phyloP scores from a whole-genome alignment of 768 basidiomycete genomes.

The Leccinum uliginosum region DNA sequence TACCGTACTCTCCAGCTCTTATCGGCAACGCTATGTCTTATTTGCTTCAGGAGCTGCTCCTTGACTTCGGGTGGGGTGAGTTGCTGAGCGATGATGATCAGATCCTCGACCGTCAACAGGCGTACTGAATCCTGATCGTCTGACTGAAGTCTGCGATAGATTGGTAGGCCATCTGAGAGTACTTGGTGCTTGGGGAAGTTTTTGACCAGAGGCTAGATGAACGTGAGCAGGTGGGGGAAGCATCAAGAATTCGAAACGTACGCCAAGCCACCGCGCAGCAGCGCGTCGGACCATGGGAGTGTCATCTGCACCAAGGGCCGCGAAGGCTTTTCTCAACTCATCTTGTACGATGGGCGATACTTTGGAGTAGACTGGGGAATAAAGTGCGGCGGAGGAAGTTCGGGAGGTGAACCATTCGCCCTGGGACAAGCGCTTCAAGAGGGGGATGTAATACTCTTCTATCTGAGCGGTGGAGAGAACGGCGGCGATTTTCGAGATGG shows the following conservation, averaged over 20 bases:
- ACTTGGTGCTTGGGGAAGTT: conserved; percentile 78
- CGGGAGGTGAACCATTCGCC: conserved; percentile 99
- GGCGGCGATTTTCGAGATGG: conserved; percentile 83
- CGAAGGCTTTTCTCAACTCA: conserved; percentile 83
- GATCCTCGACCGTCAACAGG: conserved; percentile 89
- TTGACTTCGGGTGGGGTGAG: conserved; percentile 87
- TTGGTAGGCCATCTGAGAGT: conserved; percentile 79
- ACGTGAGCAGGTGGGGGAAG: conserved; percentile 9
- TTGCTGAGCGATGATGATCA: conserved; percentile 87
- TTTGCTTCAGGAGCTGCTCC: conserved; percentile 81
- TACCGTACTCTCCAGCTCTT: conserved; percentile 99
- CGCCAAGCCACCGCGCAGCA: conserved; percentile 94
- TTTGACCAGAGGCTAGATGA: conserved; percentile 66
- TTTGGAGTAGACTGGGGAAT: conserved; percentile 83
- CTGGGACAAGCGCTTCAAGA: conserved; percentile 80
- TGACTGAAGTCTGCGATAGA: conserved; percentile 89
- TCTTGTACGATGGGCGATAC: conserved; percentile 72
- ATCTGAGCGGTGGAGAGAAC: conserved; percentile 75
- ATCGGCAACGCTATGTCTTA: conserved; percentile 84
- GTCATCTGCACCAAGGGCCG: conserved; percentile 82
- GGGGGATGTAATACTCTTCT: conserved; percentile 88
- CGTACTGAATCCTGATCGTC: conserved; percentile 99
- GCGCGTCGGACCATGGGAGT: conserved; percentile 98
- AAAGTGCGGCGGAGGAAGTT: conserved; percentile 92
- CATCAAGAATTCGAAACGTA: conserved; percentile 40